phyloP scores from a whole-genome alignment of 768 basidiomycete species.

The Suillus cothurnatus region DNA sequence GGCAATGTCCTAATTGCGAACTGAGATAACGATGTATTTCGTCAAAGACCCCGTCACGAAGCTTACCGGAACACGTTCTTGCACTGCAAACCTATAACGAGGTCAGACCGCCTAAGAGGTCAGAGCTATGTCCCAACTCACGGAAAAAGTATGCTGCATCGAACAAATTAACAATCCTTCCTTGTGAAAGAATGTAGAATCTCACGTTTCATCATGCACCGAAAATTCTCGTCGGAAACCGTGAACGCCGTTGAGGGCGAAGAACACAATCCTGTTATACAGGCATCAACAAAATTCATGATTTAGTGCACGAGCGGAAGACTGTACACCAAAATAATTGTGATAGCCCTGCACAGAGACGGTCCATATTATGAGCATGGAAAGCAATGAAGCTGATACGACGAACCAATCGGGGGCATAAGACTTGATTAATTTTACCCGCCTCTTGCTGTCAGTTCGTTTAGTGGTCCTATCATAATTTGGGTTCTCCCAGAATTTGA shows the following conservation, averaged over 20 bases:
- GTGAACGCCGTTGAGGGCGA: constrained; percentile 61
- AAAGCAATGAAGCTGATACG: neutral
- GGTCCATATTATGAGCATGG: constrained; percentile 10
- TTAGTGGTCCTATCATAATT: constrained; percentile 14
- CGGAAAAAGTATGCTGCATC: constrained; percentile 27
- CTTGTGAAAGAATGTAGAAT: constrained; percentile 14
- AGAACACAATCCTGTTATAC: constrained; percentile 55
- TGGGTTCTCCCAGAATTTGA: constrained; percentile 1
- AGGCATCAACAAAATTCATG: neutral
- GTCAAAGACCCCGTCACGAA: constrained; percentile 1
- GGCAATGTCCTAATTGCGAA: constrained; percentile 41
- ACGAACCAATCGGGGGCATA: constrained; percentile 80
- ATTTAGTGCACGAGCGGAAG: neutral
- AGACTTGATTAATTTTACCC: constrained; percentile 51
- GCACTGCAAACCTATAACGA: constrained; percentile 56
- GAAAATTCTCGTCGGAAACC: constrained; percentile 83
- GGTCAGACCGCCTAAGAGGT: constrained; percentile 10
- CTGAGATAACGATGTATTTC: constrained; percentile 12
- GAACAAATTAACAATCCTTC: constrained; percentile 20
- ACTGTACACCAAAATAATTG: constrained; percentile 64
- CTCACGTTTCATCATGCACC: constrained; percentile 73
- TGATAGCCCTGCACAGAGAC: constrained; percentile 55
- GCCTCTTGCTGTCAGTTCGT: constrained; percentile 29
- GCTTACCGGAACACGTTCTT: constrained; percentile 79
- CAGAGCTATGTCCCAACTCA: constrained; percentile 11